These are phyloP conservation scores for Jasminum sambac DNA, from an alignment of 257 asterid species.

Conservation along the genomic window DNA sequence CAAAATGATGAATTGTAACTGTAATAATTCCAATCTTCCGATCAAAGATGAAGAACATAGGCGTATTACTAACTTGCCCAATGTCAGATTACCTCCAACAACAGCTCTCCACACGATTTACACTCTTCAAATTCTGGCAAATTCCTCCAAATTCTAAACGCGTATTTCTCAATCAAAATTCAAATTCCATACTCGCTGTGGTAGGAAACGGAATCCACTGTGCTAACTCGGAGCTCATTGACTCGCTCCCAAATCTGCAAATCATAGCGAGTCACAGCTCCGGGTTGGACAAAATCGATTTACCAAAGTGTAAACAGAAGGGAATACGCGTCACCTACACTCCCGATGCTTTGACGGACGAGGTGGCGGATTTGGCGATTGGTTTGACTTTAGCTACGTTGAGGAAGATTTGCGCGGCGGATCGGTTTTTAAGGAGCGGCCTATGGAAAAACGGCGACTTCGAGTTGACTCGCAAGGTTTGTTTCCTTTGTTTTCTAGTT, in stretches of 20 bases:
- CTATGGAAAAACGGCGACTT: constrained; percentile 54
- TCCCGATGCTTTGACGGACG: constrained; percentile 52
- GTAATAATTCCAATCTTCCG: not conserved
- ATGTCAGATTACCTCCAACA: constrained; percentile 47
- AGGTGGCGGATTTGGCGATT: constrained; percentile 63
- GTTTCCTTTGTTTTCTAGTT: constrained; percentile 11
- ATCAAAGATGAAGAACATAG: constrained; percentile 33
- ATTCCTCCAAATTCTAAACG: constrained; percentile 36
- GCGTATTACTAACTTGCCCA: constrained; percentile 53
- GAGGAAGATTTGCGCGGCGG: constrained; percentile 56
- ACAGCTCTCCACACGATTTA: constrained; percentile 44
- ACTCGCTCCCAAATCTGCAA: constrained; percentile 51
- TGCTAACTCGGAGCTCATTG: constrained; percentile 49
- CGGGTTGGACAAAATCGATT: constrained; percentile 60
- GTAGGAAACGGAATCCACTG: constrained; percentile 52
- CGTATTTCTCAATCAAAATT: constrained; percentile 35
- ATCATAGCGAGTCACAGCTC: constrained; percentile 57
- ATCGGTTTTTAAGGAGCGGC: constrained; percentile 41
- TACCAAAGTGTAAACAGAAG: constrained; percentile 50
- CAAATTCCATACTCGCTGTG: constrained; percentile 42
- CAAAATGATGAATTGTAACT: too few relatives aligned
- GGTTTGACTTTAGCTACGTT: constrained; percentile 44
- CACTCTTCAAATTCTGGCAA: constrained; percentile 53
- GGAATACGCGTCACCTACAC: constrained; percentile 61
- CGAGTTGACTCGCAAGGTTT: constrained; percentile 47